Conservation (phyloP, 768 basidiomycete species). For the Phylloporus sp. region DNA sequence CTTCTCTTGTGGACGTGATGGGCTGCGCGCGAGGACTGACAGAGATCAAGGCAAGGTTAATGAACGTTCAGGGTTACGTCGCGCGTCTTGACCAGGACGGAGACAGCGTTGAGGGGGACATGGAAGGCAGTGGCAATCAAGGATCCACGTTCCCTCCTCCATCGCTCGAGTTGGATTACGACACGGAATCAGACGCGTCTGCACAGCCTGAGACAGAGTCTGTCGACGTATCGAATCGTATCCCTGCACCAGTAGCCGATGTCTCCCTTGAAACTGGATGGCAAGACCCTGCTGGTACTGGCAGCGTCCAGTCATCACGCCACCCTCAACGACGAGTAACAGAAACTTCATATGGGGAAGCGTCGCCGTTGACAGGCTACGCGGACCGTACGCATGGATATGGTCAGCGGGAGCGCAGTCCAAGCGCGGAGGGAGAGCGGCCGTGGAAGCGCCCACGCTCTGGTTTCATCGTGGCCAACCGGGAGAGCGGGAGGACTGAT, state of each 20-base stretch:
- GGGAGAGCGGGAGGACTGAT: constrained; percentile 2
- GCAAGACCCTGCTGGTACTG: constrained; percentile 12
- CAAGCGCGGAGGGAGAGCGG: constrained; percentile 26
- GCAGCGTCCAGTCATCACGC: background rate
- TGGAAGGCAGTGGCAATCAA: constrained; percentile 20
- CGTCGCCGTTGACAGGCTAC: background rate
- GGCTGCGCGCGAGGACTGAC: constrained; percentile 16
- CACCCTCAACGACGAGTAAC: constrained; percentile 1
- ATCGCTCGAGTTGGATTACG: constrained; percentile 16
- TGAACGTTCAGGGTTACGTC: constrained; percentile 22
- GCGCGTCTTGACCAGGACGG: constrained; percentile 19
- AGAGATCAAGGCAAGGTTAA: constrained; percentile 23
- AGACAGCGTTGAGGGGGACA: constrained; percentile 15
- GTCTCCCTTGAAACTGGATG: background rate
- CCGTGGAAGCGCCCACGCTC: constrained; percentile 26
- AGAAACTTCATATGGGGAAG: constrained; percentile 12
- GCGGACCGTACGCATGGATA: constrained; percentile 4
- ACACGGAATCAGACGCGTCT: constrained; percentile 11
- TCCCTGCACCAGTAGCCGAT: background rate
- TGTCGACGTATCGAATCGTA: background rate
- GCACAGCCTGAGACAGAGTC: constrained; percentile 9
- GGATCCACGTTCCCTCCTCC: constrained; percentile 18
- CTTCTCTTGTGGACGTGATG: constrained; percentile 16
- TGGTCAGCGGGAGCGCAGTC: constrained; percentile 12
- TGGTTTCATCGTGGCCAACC: constrained; percentile 11